A percentile compares a stretch with the other conserved stretches of the same genome.
Conservation (phyloP, 371 early-diverging fungal species). For the Mortierella sp. region DNA sequence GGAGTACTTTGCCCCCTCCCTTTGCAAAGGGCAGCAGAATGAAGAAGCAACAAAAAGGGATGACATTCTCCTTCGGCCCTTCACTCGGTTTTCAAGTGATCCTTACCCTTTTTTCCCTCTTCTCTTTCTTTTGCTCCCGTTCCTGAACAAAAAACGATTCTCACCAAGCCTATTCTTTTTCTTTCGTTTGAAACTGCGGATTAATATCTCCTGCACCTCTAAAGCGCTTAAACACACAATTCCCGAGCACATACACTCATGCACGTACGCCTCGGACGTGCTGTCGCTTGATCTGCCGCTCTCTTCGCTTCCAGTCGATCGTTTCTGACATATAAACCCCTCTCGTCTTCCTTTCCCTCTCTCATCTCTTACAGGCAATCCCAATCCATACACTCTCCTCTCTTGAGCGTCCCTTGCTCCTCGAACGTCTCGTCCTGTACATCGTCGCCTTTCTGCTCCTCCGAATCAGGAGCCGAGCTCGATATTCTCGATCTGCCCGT, state of each 20-base stretch:
- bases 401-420: neutral
- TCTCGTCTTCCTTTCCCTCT: neutral
- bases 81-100: neutral
- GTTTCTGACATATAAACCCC: neutral
- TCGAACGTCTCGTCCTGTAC: conserved; percentile 8
- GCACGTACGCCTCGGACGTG: neutral
- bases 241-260: neutral
- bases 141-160: neutral
- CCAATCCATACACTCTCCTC: conserved; percentile 3
- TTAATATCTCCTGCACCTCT: neutral
- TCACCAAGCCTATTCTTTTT: neutral
- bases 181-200: neutral
- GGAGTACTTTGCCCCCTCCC: conserved; percentile 4
- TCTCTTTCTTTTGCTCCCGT: neutral
- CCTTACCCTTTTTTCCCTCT: neutral
- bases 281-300: neutral
- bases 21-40: neutral
- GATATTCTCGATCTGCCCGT: conserved; percentile 10
- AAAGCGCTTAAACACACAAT: neutral
- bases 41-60: neutral
- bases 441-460: conserved; percentile 2
- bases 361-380: neutral
- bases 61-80: neutral
- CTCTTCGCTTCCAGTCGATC: neutral
- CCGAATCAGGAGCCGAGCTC: conserved; percentile 10